phyloP scores from a whole-genome alignment of 257 asterid species.

The Striga asiatica region DNA sequence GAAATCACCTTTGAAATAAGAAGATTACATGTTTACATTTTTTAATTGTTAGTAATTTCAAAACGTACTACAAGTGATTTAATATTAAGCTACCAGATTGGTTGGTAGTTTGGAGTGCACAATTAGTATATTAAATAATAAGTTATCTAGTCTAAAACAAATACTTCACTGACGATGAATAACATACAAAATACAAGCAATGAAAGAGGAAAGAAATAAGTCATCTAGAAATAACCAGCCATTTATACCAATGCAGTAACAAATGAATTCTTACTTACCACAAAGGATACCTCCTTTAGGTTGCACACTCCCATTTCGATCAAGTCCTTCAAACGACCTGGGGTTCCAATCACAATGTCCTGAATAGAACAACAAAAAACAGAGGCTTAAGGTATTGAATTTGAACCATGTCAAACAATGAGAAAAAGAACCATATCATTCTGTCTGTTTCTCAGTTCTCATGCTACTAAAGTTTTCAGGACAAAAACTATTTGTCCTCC shows the following conservation, averaged over 20 bases:
- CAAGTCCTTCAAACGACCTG: conserved; percentile 92
- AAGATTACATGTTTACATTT: background rate
- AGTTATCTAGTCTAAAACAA: background rate
- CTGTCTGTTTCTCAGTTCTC: background rate
- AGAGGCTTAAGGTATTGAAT: conserved; percentile 9
- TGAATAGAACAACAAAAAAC: conserved; percentile 18
- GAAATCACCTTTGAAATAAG: background rate
- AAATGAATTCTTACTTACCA: conserved; percentile 45
- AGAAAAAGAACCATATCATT: background rate
- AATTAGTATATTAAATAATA: background rate
- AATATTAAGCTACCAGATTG: background rate
- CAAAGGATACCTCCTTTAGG: conserved; percentile 74
- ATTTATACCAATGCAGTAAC: background rate
- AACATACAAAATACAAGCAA: conserved; percentile 3
- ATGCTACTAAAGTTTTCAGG: background rate
- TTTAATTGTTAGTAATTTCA: background rate
- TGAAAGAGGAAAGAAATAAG: background rate
- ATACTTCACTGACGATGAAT: background rate
- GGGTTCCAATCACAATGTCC: conserved; percentile 98
- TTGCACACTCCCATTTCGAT: conserved; percentile 78
- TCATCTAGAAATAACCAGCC: background rate
- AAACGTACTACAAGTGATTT: background rate
- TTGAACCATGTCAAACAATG: no score
- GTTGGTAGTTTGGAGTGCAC: background rate
- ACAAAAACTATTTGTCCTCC: background rate